These are phyloP conservation scores for Fabrea salina DNA, from an alignment of 169 alveolate species.

Conservation along the genomic window DNA sequence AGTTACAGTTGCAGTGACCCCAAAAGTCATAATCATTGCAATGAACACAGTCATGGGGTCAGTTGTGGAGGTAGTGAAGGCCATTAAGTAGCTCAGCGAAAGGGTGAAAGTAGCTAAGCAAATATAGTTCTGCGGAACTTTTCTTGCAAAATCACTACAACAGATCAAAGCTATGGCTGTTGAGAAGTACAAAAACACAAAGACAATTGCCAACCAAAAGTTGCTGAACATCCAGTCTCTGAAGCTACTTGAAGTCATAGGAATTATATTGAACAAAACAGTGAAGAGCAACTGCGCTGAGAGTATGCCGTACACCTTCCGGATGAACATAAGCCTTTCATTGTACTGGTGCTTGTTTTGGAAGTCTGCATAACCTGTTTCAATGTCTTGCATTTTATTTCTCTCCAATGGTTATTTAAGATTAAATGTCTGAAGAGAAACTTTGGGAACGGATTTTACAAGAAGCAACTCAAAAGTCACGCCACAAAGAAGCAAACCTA, in stretches of 20 bases:
- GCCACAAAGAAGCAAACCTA: neutral
- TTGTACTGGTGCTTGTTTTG: no score
- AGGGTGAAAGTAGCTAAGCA: slow-evolving; percentile 58
- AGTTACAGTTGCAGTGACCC: slow-evolving; percentile 52
- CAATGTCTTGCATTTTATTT: no score
- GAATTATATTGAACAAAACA: no score
- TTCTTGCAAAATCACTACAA: slow-evolving; percentile 34
- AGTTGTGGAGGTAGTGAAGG: slow-evolving; percentile 26
- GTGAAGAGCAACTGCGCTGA: no score
- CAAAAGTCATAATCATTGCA: slow-evolving; percentile 62
- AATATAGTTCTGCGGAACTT: slow-evolving; percentile 57
- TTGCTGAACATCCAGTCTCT: no score
- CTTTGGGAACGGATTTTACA: neutral
- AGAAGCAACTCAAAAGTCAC: neutral
- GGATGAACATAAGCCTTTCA: no score
- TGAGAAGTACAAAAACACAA: no score
- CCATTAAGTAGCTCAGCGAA: slow-evolving; percentile 54
- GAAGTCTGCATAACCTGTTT: no score
- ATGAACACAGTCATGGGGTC: slow-evolving; percentile 31
- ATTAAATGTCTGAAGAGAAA: neutral
- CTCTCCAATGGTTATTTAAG: no score
- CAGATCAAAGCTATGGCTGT: slow-evolving; percentile 42
- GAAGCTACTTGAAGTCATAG: no score
- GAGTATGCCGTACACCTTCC: no score
- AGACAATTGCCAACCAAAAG: no score